Evolutionary conservation across 352 stramenopile species (phyloP).

Genomic region (Elongisporangium anandrum): DNA sequence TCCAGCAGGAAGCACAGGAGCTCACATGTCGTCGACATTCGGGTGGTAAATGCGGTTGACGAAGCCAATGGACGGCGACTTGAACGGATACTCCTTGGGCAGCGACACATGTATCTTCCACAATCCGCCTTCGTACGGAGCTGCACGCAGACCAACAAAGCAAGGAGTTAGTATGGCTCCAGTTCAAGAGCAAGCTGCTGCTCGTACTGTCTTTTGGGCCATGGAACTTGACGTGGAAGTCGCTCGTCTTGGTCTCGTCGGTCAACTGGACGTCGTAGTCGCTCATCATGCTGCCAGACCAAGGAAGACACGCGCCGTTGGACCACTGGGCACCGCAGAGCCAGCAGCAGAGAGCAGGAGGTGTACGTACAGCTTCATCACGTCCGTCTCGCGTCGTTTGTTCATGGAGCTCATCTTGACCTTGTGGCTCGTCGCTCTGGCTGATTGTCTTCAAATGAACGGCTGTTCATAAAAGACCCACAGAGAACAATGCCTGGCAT

Average conservation of each 20-base stretch:
- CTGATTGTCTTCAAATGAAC: constrained; percentile 15
- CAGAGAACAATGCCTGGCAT: constrained; percentile 12
- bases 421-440: too few species aligned
- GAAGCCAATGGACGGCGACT: constrained; percentile 92
- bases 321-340: neutral
- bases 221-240: constrained; percentile 86
- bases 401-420: constrained; percentile 61
- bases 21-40: constrained; percentile 92
- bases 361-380: constrained; percentile 87
- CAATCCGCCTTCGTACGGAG: constrained; percentile 87
- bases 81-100: constrained; percentile 92
- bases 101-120: constrained; percentile 93
- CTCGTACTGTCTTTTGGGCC: constrained; percentile 79
- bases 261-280: constrained; percentile 85
- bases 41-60: constrained; percentile 92
- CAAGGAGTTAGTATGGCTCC: neutral
- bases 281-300: constrained; percentile 87
- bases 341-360: neutral
- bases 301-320: neutral
- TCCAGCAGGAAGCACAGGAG: too few species aligned
- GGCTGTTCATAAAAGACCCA: neutral
- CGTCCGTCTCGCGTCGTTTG: constrained; percentile 83
- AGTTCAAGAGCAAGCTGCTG: neutral
- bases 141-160: constrained; percentile 20
- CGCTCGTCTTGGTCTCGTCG: constrained; percentile 75